These are phyloP conservation scores for Coemansia sp. DNA, from an alignment of 192 early-diverging fungal species.

Conservation along the genomic window DNA sequence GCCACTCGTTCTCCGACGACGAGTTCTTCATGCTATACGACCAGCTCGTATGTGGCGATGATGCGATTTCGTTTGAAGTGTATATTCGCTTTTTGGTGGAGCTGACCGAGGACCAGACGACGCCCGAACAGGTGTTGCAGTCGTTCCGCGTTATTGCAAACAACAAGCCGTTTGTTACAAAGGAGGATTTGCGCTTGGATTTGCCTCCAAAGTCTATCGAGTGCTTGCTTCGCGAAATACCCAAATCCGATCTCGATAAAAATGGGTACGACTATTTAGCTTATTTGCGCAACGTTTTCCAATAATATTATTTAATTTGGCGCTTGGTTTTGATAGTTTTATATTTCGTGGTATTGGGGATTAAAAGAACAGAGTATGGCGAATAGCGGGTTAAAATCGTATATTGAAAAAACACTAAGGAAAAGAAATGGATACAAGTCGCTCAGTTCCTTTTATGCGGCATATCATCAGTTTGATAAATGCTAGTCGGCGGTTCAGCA, in stretches of 20 bases:
- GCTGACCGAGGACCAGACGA: constrained; percentile 87
- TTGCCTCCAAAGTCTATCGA: constrained; percentile 71
- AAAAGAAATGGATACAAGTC: too few species aligned
- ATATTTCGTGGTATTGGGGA: too few species aligned
- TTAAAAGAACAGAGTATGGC: too few species aligned
- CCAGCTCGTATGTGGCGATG: constrained; percentile 58
- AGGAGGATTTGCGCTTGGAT: constrained; percentile 74
- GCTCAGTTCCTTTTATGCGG: too few species aligned
- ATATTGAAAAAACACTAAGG: too few species aligned
- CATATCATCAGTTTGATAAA: too few species aligned
- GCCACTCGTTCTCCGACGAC: constrained; percentile 68
- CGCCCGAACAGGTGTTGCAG: constrained; percentile 77
- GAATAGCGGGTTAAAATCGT: too few species aligned
- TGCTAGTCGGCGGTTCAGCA: too few species aligned
- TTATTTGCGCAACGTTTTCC: constrained; percentile 58
- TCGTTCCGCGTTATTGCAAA: constrained; percentile 84
- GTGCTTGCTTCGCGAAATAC: constrained; percentile 74
- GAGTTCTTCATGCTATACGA: constrained; percentile 69
- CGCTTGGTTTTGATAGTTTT: not conserved
- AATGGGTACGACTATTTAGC: constrained; percentile 77
- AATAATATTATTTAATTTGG: constrained; percentile 16
- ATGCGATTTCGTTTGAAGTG: constrained; percentile 79
- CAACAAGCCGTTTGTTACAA: constrained; percentile 85
- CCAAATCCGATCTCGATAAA: constrained; percentile 46
- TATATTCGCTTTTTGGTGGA: constrained; percentile 84